These are phyloP conservation scores for Penicillium fuscoglaucum DNA, from an alignment of 2,329 filamentous ascomycete species.

Conservation along the genomic window DNA sequence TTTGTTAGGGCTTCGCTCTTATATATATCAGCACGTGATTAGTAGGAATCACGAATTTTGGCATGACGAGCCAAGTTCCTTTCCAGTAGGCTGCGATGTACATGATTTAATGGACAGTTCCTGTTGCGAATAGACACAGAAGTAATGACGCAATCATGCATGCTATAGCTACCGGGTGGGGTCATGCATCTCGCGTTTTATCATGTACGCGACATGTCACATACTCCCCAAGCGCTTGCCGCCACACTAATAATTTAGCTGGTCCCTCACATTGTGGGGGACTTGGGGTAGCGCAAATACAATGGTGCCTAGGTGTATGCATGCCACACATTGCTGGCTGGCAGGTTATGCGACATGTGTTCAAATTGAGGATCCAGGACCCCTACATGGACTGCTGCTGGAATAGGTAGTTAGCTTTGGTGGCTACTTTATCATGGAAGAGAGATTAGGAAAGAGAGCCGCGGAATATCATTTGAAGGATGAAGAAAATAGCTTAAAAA, in stretches of 20 bases:
- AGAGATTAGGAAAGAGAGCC: background rate
- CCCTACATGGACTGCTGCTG: background rate
- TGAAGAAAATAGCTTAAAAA: background rate
- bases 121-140: background rate
- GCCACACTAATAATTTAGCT: background rate
- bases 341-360: background rate
- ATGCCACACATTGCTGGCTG: background rate
- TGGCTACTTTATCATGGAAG: background rate
- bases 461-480: background rate
- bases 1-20: slow-evolving; percentile 6
- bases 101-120: background rate
- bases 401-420: background rate
- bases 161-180: background rate
- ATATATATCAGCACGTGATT: slow-evolving; percentile 5
- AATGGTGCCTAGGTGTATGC: background rate
- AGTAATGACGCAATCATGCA: background rate
- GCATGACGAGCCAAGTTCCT: background rate
- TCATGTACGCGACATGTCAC: slow-evolving; percentile 2
- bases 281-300: background rate
- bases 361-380: too few relatives aligned
- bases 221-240: background rate
- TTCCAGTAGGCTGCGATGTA: background rate
- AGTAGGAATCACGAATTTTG: background rate
- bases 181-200: background rate
- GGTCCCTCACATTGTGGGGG: background rate